A percentile compares a stretch with the other conserved stretches of the same genome.
phyloP scores from a whole-genome alignment of 495 filamentous ascomycete species.

The Echria macrotheca region DNA sequence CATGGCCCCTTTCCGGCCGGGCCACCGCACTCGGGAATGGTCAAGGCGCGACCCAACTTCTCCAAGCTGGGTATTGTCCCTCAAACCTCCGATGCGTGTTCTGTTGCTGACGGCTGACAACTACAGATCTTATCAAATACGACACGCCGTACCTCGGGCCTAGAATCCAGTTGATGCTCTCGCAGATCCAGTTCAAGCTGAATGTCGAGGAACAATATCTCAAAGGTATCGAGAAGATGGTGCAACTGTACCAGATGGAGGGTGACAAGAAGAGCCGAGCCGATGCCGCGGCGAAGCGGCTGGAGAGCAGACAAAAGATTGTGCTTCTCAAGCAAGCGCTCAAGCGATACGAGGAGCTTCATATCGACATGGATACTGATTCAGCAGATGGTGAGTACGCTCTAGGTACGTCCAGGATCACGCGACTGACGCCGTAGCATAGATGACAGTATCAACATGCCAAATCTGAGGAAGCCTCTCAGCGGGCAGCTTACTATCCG shows the following conservation, averaged over 20 bases:
- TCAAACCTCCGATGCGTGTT: too few relatives aligned
- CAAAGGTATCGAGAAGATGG: constrained; percentile 99
- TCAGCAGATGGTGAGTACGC: constrained; percentile 66
- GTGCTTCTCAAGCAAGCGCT: constrained; percentile 91
- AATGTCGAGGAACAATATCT: constrained; percentile 99
- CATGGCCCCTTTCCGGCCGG: constrained; percentile 74
- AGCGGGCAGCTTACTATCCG: constrained; percentile 83
- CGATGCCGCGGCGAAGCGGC: constrained; percentile 80
- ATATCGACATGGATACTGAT: constrained; percentile 90
- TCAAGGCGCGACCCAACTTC: constrained; percentile 79
- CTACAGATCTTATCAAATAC: constrained; percentile 93
- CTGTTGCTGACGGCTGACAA: too few relatives aligned
- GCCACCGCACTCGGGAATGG: constrained; percentile 60
- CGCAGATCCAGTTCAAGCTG: constrained; percentile 96
- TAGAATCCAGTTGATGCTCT: constrained; percentile 98
- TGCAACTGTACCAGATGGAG: constrained; percentile 93
- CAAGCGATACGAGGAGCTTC: constrained; percentile 95
- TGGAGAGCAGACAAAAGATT: constrained; percentile 97
- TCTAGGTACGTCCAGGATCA: constrained; percentile 1
- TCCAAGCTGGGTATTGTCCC: constrained; percentile 80
- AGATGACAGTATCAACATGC: constrained; percentile 97
- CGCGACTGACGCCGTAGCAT: constrained; percentile 12
- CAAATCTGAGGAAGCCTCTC: constrained; percentile 88
- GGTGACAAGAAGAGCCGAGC: constrained; percentile 93
- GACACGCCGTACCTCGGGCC: constrained; percentile 94